A percentile compares a stretch with the other conserved stretches of the same genome.
These are phyloP conservation scores for Rhynchospora breviuscula DNA, from an alignment of 176 grass and related monocot species.

Conservation along the genomic window DNA sequence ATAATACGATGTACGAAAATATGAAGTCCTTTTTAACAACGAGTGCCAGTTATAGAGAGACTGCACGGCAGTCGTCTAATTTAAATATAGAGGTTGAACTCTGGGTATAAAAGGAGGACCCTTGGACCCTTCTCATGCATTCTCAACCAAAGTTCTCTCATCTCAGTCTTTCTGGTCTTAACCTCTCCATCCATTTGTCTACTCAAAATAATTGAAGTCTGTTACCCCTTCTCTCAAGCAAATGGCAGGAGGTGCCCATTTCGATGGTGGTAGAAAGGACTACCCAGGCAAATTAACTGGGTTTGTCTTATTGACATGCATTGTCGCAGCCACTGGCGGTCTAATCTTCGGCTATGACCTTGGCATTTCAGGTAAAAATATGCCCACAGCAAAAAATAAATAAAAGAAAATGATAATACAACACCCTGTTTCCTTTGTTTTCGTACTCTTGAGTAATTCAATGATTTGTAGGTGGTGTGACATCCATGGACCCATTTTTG, in stretches of 20 bases:
- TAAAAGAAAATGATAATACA: neutral
- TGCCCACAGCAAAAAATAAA: neutral
- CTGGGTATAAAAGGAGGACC: neutral
- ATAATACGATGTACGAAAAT: neutral
- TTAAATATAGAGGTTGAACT: neutral
- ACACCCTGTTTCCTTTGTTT: neutral
- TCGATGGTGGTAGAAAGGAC: neutral
- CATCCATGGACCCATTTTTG: conserved; percentile 34
- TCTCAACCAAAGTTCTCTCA: neutral
- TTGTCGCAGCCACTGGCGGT: conserved; percentile 28
- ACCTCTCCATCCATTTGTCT: neutral
- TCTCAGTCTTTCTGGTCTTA: neutral
- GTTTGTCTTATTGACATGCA: conserved; percentile 17
- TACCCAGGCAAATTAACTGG: conserved; percentile 24
- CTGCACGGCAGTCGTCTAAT: neutral
- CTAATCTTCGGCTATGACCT: conserved; percentile 36
- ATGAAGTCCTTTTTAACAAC: neutral
- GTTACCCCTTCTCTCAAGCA: neutral
- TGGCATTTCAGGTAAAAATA: conserved; percentile 29
- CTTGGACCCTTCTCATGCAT: neutral
- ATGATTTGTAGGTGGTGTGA: conserved; percentile 30
- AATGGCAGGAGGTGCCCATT: conserved; percentile 24
- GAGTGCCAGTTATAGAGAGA: neutral
- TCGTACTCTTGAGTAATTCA: neutral
- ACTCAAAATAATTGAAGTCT: neutral